A percentile compares a stretch with the other conserved stretches of the same genome.
phyloP scores from a whole-genome alignment of 805 yeast genomes.

The Ogataea neopini region DNA sequence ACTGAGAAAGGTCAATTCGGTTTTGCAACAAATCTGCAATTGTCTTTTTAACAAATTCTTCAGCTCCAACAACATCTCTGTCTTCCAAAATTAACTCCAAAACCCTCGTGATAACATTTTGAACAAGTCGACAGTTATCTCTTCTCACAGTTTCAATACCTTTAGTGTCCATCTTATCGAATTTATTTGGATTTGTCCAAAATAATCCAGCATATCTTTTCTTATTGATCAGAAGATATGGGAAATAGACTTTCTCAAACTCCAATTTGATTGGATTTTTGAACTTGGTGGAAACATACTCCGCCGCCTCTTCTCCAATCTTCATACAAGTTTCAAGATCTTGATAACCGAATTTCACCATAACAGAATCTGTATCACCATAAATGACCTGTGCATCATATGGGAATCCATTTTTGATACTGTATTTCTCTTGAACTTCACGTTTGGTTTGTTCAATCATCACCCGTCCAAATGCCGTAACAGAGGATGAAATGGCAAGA shows the following conservation, averaged over 20 bases:
- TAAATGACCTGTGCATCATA: slow-evolving; percentile 89
- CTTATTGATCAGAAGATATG: slow-evolving; percentile 90
- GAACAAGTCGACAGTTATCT: slow-evolving; percentile 94
- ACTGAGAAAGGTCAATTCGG: slow-evolving; percentile 85
- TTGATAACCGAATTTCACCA: slow-evolving; percentile 91
- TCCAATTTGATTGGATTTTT: slow-evolving; percentile 88
- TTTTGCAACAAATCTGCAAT: slow-evolving; percentile 91
- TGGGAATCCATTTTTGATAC: slow-evolving; percentile 78
- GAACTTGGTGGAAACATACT: slow-evolving; percentile 74
- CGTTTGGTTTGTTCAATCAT: slow-evolving; percentile 93
- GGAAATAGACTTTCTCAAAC: slow-evolving; percentile 95
- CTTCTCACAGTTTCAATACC: slow-evolving; percentile 98
- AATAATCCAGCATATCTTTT: slow-evolving; percentile 96
- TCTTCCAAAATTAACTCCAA: slow-evolving; percentile 82
- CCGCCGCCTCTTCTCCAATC: slow-evolving; percentile 94
- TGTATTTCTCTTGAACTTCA: slow-evolving; percentile 79
- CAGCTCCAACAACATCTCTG: slow-evolving; percentile 83
- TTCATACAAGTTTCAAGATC: slow-evolving; percentile 85
- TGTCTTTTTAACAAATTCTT: slow-evolving; percentile 78
- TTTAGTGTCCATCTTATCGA: slow-evolving; percentile 96
- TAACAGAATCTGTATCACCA: slow-evolving; percentile 99
- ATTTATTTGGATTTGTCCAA: slow-evolving; percentile 92
- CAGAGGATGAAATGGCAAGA: slow-evolving; percentile 92
- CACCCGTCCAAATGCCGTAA: slow-evolving; percentile 92
- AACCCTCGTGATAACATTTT: slow-evolving; percentile 90